phyloP scores from a whole-genome alignment of 129 eudicot species.

The Chrysanthemum seticuspe region DNA sequence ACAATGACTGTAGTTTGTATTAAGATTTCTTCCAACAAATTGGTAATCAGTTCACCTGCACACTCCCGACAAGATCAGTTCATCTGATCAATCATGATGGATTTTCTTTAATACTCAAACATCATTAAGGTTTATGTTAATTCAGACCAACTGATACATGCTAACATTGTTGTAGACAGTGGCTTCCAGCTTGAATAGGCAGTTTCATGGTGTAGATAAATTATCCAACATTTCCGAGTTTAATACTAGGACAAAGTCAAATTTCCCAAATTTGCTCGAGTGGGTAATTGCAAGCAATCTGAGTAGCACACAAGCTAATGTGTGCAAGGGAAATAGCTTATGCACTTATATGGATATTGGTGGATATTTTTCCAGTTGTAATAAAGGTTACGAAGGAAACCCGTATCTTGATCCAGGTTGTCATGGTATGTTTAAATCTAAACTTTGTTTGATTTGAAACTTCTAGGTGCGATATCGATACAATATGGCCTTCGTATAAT shows the following conservation, averaged over 20 bases:
- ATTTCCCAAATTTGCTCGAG: conserved; percentile 36
- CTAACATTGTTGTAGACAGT: conserved; percentile 55
- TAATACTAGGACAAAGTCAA: not conserved
- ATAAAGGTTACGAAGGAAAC: conserved; percentile 41
- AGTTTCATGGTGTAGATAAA: conserved; percentile 15
- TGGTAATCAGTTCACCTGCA: too few relatives aligned
- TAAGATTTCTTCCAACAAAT: too few relatives aligned
- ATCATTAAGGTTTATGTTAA: too few relatives aligned
- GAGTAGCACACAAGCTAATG: conserved; percentile 25
- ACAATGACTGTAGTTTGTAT: too few relatives aligned
- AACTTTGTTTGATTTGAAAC: too few relatives aligned
- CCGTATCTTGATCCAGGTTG: conserved; percentile 51
- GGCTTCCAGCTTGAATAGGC: conserved; percentile 95
- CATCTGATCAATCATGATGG: too few relatives aligned
- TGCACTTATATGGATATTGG: conserved; percentile 26
- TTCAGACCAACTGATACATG: not conserved
- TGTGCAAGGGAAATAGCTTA: conserved; percentile 31
- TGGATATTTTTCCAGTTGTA: conserved; percentile 46
- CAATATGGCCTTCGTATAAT: too few relatives aligned
- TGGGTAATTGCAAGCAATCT: conserved; percentile 29
- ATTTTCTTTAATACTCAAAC: too few relatives aligned
- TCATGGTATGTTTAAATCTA: conserved; percentile 21
- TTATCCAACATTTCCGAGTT: conserved; percentile 12
- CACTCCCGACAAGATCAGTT: too few relatives aligned
- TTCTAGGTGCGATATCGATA: too few relatives aligned